Percentiles rank a stretch among this genome's conserved stretches.
phyloP scores from a whole-genome alignment of 2,329 filamentous ascomycete species.

The Botrytis tulipae region DNA sequence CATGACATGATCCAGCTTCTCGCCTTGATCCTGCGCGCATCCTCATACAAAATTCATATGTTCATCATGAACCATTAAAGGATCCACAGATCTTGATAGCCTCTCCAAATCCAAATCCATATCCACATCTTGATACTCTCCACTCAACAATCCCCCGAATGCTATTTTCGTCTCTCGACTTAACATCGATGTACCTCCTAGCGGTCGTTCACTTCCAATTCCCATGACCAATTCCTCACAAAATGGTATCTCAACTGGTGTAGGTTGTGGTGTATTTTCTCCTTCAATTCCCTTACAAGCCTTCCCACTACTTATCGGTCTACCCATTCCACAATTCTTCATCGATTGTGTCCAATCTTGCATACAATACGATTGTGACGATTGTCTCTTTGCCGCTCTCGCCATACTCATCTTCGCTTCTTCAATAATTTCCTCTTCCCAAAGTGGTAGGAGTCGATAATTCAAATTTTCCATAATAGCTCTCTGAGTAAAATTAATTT shows the following conservation, averaged over 20 bases:
- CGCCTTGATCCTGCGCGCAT: background rate
- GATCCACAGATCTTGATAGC: background rate
- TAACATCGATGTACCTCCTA: slow-evolving; percentile 14
- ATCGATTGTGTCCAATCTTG: slow-evolving; percentile 8
- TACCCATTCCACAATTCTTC: background rate
- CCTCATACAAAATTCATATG: background rate
- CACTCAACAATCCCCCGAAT: background rate
- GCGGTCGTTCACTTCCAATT: background rate
- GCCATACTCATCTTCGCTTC: slow-evolving; percentile 64
- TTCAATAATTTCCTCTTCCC: slow-evolving; percentile 53
- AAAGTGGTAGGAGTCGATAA: slow-evolving; percentile 62
- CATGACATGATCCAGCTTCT: background rate
- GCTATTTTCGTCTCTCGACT: slow-evolving; percentile 6
- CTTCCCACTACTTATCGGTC: slow-evolving; percentile 8
- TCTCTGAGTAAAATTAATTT: slow-evolving; percentile 63
- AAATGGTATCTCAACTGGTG: slow-evolving; percentile 12
- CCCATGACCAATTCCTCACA: background rate
- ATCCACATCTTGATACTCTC: background rate
- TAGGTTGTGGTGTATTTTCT: slow-evolving; percentile 13
- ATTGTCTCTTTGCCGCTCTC: slow-evolving; percentile 46
- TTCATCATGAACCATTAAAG: background rate
- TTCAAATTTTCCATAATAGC: slow-evolving; percentile 63
- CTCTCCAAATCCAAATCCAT: background rate
- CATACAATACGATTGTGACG: slow-evolving; percentile 14
- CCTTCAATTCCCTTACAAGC: slow-evolving; percentile 11